A percentile compares a stretch with the other conserved stretches of the same genome.
phyloP scores from a whole-genome alignment of 352 stramenopile species.

The Phytophthora ramorum region DNA sequence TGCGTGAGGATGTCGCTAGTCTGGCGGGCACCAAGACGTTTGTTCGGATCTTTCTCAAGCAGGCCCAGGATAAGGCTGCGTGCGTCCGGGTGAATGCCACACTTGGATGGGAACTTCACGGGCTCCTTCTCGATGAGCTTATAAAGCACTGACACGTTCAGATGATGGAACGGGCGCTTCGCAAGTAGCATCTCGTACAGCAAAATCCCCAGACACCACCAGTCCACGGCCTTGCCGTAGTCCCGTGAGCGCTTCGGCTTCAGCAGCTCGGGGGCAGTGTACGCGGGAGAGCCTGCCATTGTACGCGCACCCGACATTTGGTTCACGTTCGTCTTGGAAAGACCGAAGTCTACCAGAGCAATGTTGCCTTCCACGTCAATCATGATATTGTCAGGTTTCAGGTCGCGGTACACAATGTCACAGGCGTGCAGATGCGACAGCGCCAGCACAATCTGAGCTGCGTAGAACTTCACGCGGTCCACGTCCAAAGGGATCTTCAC shows the following conservation, averaged over 20 bases:
- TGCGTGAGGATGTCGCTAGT: conserved; percentile 85
- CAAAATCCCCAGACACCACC: conserved; percentile 91
- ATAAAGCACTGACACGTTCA: conserved; percentile 92
- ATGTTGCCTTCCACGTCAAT: conserved; percentile 95
- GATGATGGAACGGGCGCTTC: conserved; percentile 91
- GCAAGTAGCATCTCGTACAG: conserved; percentile 94
- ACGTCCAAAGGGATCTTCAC: conserved; percentile 88
- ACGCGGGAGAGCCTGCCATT: conserved; percentile 85
- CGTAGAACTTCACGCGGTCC: conserved; percentile 89
- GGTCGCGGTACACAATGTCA: conserved; percentile 96
- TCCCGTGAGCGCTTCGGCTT: conserved; percentile 87
- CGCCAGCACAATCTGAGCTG: conserved; percentile 92
- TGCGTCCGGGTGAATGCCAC: conserved; percentile 68
- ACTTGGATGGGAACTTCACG: conserved; percentile 87
- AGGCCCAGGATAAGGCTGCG: conserved; percentile 79
- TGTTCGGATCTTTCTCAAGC: conserved; percentile 86
- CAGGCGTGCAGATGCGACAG: conserved; percentile 92
- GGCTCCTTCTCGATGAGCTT: conserved; percentile 91
- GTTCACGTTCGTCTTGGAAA: conserved; percentile 93
- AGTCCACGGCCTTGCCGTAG: conserved; percentile 89
- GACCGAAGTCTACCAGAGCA: conserved; percentile 94
- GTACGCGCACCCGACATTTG: conserved; percentile 84
- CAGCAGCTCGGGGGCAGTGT: conserved; percentile 82
- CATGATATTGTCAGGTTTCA: conserved; percentile 97
- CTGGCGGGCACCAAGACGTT: conserved; percentile 82